Conservation (phyloP, 225 moss, liverwort and hornwort genomes). For the Physcomitrellopsis africana region DNA sequence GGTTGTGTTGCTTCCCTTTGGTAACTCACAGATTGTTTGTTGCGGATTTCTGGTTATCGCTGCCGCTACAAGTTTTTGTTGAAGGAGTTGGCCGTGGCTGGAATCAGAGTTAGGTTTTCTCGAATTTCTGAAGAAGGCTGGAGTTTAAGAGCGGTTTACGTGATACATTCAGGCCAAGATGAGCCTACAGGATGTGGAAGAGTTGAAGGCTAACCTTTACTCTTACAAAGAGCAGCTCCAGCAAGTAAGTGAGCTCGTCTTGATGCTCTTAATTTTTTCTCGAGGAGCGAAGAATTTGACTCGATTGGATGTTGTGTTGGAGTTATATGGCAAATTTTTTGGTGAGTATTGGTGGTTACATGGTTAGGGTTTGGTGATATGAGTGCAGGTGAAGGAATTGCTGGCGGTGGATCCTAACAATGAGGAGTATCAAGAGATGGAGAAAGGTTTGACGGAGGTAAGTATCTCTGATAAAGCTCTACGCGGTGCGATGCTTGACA, state of each 20-base stretch:
- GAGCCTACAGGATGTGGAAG: slow-evolving; percentile 83
- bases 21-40: no score
- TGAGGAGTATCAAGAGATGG: slow-evolving; percentile 87
- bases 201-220: slow-evolving; percentile 84
- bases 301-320: neutral
- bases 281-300: neutral
- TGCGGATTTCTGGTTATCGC: no score
- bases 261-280: neutral
- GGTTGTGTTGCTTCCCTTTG: no score
- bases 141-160: slow-evolving; percentile 7
- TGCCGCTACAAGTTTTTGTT: no score
- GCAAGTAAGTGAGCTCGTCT: slow-evolving; percentile 48
- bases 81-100: no score
- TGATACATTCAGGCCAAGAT: slow-evolving; percentile 47
- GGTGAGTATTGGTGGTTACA: slow-evolving; percentile 17
- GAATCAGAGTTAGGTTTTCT: neutral
- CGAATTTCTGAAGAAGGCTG: no score
- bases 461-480: slow-evolving; percentile 33
- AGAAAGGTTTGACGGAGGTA: slow-evolving; percentile 89
- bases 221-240: slow-evolving; percentile 92
- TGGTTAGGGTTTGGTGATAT: slow-evolving; percentile 43
- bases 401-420: slow-evolving; percentile 73
- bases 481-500: slow-evolving; percentile 28
- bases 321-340: neutral
- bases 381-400: slow-evolving; percentile 80